These are phyloP conservation scores for Acacia concinna DNA, from an alignment of 331 rosid species.

Conservation along the genomic window DNA sequence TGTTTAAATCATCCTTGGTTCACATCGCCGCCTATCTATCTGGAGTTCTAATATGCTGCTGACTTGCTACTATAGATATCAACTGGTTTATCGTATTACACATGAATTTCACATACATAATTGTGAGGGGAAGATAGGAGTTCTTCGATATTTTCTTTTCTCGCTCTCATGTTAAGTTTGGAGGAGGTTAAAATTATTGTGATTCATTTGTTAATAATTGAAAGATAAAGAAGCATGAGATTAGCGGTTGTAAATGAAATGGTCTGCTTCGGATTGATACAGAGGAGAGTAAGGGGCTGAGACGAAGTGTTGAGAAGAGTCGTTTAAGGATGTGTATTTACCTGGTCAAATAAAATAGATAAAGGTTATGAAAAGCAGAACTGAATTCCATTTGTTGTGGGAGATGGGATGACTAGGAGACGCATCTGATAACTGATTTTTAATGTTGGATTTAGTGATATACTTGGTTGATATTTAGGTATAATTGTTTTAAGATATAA, in stretches of 20 bases:
- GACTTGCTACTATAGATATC: background rate
- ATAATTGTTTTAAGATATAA: background rate
- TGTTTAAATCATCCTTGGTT: slow-evolving; percentile 3
- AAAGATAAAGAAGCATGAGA: background rate
- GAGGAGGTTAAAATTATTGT: slow-evolving; percentile 21
- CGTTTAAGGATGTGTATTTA: background rate
- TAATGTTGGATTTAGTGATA: slow-evolving; percentile 10
- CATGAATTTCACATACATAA: background rate
- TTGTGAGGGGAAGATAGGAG: background rate
- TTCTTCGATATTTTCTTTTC: slow-evolving; percentile 13
- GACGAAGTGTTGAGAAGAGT: background rate
- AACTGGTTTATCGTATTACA: background rate
- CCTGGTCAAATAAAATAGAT: background rate
- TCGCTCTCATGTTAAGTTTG: background rate
- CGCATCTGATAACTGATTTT: slow-evolving; percentile 4
- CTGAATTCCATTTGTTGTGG: background rate
- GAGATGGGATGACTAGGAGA: background rate
- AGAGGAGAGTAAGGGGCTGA: background rate
- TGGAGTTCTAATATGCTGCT: slow-evolving; percentile 2
- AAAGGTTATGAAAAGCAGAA: background rate
- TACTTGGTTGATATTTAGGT: background rate
- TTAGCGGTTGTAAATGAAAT: background rate
- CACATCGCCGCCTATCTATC: background rate
- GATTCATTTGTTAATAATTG: background rate
- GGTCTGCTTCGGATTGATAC: background rate